Percentiles rank a stretch among this genome's conserved stretches.
phyloP scores from a whole-genome alignment of 257 asterid species.

The Salvia splendens region DNA sequence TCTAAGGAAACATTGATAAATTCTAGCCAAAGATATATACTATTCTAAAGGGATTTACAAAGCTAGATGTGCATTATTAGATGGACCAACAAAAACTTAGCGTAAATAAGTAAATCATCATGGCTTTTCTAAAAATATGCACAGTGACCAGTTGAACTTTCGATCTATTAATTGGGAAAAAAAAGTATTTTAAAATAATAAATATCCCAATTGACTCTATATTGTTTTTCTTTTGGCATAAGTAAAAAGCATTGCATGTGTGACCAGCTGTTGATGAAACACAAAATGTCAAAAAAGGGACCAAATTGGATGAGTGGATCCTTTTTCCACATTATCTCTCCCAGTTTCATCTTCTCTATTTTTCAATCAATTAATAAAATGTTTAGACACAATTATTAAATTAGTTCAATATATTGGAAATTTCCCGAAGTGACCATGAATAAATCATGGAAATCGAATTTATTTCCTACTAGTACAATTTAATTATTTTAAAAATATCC shows the following conservation, averaged over 20 bases:
- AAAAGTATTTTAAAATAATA: not conserved
- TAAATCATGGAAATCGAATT: not conserved
- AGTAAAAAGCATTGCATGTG: conserved; percentile 22
- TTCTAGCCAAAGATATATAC: too few species aligned
- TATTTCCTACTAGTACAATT: not conserved
- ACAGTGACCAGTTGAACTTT: not conserved
- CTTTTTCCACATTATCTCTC: not conserved
- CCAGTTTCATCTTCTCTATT: not conserved
- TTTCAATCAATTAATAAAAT: too few species aligned
- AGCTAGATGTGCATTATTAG: too few species aligned
- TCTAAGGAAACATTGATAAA: too few species aligned
- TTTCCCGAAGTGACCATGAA: too few species aligned
- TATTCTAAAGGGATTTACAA: too few species aligned
- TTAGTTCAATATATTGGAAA: too few species aligned
- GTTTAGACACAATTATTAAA: too few species aligned
- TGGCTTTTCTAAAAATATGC: not conserved
- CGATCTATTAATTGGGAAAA: too few species aligned
- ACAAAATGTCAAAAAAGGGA: conserved; percentile 2
- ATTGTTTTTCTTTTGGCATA: conserved; percentile 12
- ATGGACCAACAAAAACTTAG: too few species aligned
- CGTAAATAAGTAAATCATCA: not conserved
- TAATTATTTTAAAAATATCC: not conserved
- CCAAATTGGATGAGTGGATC: not conserved
- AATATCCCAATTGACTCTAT: not conserved
- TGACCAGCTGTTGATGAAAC: conserved; percentile 22